A percentile compares a stretch with the other conserved stretches of the same genome.
Evolutionary conservation across 306 rosid species (phyloP).

Genomic region (Acacia acuminata): DNA sequence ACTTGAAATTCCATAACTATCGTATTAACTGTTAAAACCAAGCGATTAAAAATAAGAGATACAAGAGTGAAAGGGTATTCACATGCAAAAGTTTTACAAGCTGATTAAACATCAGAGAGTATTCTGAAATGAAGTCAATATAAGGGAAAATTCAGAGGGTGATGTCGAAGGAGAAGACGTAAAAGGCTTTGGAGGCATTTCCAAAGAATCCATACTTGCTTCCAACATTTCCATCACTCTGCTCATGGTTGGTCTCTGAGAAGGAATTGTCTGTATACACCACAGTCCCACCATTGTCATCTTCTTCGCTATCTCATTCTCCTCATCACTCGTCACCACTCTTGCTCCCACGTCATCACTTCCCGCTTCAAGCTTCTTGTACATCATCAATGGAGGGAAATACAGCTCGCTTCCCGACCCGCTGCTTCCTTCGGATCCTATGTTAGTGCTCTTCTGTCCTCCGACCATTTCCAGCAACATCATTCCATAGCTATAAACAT

Average conservation of each 20-base stretch:
- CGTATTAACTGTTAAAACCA: background rate
- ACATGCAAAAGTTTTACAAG: background rate
- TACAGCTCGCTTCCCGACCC: background rate
- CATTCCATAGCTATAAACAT: slow-evolving; percentile 34
- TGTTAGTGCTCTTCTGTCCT: slow-evolving; percentile 15
- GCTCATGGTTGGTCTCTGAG: slow-evolving; percentile 35
- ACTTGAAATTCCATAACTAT: background rate
- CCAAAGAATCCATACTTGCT: slow-evolving; percentile 24
- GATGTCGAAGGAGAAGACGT: slow-evolving; percentile 20
- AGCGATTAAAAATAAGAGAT: too few species aligned
- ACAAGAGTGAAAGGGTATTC: background rate
- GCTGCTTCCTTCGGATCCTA: background rate
- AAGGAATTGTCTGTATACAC: slow-evolving; percentile 36
- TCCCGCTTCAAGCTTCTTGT: slow-evolving; percentile 17
- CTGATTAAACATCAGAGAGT: background rate
- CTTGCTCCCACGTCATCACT: background rate
- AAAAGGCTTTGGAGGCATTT: slow-evolving; percentile 39
- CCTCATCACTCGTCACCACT: background rate
- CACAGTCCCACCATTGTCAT: slow-evolving; percentile 38
- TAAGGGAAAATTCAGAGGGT: background rate
- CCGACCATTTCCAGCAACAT: slow-evolving; percentile 23
- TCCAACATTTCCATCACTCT: slow-evolving; percentile 45
- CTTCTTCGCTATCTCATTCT: slow-evolving; percentile 25
- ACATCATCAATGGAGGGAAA: slow-evolving; percentile 32
- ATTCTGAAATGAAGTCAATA: background rate